Base-by-base conservation (phyloP, 768 basidiomycete genomes). In the Heimioporus sp. region DNA sequence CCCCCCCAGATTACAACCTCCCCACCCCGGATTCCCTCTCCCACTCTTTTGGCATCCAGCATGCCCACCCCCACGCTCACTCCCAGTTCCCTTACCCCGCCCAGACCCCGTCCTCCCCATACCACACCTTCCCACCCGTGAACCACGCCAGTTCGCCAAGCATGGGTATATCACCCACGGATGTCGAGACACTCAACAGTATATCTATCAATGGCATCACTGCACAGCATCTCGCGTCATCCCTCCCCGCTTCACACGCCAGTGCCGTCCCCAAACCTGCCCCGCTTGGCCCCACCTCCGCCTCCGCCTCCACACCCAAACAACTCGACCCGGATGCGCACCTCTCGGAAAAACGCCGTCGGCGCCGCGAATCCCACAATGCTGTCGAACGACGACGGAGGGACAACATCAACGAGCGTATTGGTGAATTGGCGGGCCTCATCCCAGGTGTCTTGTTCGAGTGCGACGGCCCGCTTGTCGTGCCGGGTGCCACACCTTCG, bases 371-470 rank as follows among this genome's bases (percentile, higher is more conserved):
- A 70, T 86, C 83, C 9, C 93, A 97, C 65, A 97, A 97, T 60
- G 92, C 92, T 2, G 93, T 97, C 57, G 93, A 97, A 73, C 76
- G 93, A 16, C 72, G 93, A 24, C 64, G 93, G 53, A 69, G 93
- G 43, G 93, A 97, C 65, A 95, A 94, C 67, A 97, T 97, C 68
- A 97, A 97, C 70, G 93, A 97, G 72, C 91, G 92, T 70, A 97
- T 97, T 59, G 80, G 81, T 36, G 93, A 97, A 67, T 80, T 97
- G 2, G 88, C 93, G 17, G 87, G 87, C 19, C 76, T 97, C 41
- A 87, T 97, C 54, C 93, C 93, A 2, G 92, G 92, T 66, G 86
- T 85, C 61, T 77, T 94, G 71, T 75, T 93, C 37, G 90, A 92
- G 41, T 72, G 77, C 46, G 73, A 74, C 37, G 76, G 66, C 1